phyloP scores from a whole-genome alignment of 2,329 filamentous ascomycete species.

The Fusarium staphyleae region DNA sequence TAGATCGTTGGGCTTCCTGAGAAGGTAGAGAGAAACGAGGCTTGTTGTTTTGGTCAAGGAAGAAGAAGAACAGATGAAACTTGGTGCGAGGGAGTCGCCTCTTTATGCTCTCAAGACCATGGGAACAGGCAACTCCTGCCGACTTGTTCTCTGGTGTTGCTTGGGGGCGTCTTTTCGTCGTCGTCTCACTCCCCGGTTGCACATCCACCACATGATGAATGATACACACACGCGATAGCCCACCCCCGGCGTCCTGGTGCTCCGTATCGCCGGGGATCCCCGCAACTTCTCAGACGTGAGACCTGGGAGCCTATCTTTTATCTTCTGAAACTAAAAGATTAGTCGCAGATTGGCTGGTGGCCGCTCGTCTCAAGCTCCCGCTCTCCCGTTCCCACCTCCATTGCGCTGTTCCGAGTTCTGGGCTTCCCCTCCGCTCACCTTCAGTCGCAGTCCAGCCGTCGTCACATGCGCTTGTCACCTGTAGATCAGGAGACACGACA shows the following conservation, averaged over 20 bases:
- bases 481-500: conserved; percentile 14
- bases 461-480: conserved; percentile 23
- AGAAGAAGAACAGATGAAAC: conserved; percentile 13
- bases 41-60: conserved; percentile 30
- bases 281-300: conserved; percentile 7
- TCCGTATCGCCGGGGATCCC: conserved; percentile 7
- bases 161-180: conserved; percentile 25
- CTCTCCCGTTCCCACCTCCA: conserved; percentile 25
- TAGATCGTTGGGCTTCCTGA: conserved; percentile 23
- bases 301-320: conserved; percentile 33
- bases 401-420: too few relatives aligned
- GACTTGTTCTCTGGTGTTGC: conserved; percentile 12
- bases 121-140: too few relatives aligned
- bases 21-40: conserved; percentile 20
- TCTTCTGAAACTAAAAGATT: conserved; percentile 18
- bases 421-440: not conserved
- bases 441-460: conserved; percentile 3
- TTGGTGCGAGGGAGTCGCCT: conserved; percentile 36
- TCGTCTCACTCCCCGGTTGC: conserved; percentile 20
- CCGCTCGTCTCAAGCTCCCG: conserved; percentile 28
- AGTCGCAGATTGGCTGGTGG: conserved; percentile 28
- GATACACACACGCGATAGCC: conserved; percentile 10
- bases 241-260: conserved; percentile 24
- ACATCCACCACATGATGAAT: conserved; percentile 27
- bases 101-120: conserved; percentile 41